A percentile compares a stretch with the other conserved stretches of the same genome.
phyloP scores from a whole-genome alignment of 768 basidiomycete genomes.

The Phanerodontia chrysosporium region DNA sequence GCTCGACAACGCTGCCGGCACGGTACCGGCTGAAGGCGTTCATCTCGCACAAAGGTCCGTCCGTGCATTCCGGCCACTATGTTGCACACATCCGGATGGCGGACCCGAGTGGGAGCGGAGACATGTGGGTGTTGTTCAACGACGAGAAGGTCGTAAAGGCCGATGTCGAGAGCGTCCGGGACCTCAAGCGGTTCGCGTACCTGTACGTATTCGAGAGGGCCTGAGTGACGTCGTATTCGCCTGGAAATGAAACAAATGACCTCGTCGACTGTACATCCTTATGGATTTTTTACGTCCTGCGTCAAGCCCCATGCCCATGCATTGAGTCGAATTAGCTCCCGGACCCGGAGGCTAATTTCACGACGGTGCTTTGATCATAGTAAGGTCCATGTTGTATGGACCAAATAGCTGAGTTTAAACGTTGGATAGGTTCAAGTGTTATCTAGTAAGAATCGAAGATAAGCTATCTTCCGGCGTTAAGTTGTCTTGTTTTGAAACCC shows the following conservation, averaged over 20 bases:
- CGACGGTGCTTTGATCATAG: background rate
- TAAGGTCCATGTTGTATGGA: background rate
- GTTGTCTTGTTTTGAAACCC: slow-evolving; percentile 8
- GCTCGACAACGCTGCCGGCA: slow-evolving; percentile 64
- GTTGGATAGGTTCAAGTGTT: background rate
- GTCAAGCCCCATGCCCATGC: background rate
- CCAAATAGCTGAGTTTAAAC: background rate
- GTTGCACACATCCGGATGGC: slow-evolving; percentile 69
- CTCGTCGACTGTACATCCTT: background rate
- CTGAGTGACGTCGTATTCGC: slow-evolving; percentile 1
- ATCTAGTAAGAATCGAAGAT: background rate
- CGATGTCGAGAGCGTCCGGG: slow-evolving; percentile 74
- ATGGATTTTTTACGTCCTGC: background rate
- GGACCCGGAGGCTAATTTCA: background rate
- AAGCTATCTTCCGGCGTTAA: background rate
- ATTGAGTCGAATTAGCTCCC: background rate
- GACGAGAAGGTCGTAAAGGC: slow-evolving; percentile 95
- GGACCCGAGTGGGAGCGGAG: slow-evolving; percentile 31
- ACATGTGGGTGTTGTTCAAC: slow-evolving; percentile 88
- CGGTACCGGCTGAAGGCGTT: slow-evolving; percentile 85
- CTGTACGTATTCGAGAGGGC: slow-evolving; percentile 84
- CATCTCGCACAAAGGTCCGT: slow-evolving; percentile 95
- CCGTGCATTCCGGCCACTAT: slow-evolving; percentile 93
- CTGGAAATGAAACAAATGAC: background rate
- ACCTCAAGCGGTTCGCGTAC: slow-evolving; percentile 83